Percentiles rank a stretch among this genome's conserved stretches.
These are phyloP conservation scores for Centrapalus pauciflorus DNA, from an alignment of 129 eudicot species.

Conservation along the genomic window DNA sequence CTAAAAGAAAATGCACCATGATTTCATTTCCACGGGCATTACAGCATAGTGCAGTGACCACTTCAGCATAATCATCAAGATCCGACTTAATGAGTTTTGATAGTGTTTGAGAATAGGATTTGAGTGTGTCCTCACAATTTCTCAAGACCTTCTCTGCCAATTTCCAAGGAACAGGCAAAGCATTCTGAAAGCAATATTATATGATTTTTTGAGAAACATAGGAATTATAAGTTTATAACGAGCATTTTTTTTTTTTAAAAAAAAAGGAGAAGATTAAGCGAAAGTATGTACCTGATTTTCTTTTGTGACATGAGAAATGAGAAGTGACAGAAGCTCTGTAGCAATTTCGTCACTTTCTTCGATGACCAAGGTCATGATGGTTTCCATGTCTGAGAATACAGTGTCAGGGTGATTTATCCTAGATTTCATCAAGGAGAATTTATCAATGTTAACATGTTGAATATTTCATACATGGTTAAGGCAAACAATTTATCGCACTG, in stretches of 20 bases:
- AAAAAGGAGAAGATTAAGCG: neutral
- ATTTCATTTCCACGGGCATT: conserved; percentile 22
- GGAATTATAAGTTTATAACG: neutral
- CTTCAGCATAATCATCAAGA: conserved; percentile 47
- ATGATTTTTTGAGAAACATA: neutral
- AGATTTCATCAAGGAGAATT: conserved; percentile 12
- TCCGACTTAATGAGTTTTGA: conserved; percentile 21
- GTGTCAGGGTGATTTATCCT: conserved; percentile 44
- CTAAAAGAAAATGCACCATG: conserved; percentile 33
- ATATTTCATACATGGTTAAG: neutral
- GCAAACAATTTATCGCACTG: neutral
- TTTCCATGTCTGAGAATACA: conserved; percentile 54
- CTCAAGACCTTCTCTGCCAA: conserved; percentile 49
- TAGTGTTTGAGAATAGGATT: conserved; percentile 29
- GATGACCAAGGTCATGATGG: conserved; percentile 54
- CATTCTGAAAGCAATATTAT: conserved; percentile 34
- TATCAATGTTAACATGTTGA: neutral
- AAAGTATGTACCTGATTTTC: conserved; percentile 41
- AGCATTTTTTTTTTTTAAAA: too few species aligned
- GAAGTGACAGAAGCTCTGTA: conserved; percentile 44
- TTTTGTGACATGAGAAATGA: conserved; percentile 47
- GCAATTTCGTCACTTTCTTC: conserved; percentile 72
- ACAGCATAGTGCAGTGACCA: conserved; percentile 45
- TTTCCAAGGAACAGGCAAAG: conserved; percentile 41
- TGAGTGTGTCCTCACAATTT: conserved; percentile 34